These are phyloP conservation scores for Yamadazyma dendronema DNA, from an alignment of 1,139 yeast species.

Conservation along the genomic window DNA sequence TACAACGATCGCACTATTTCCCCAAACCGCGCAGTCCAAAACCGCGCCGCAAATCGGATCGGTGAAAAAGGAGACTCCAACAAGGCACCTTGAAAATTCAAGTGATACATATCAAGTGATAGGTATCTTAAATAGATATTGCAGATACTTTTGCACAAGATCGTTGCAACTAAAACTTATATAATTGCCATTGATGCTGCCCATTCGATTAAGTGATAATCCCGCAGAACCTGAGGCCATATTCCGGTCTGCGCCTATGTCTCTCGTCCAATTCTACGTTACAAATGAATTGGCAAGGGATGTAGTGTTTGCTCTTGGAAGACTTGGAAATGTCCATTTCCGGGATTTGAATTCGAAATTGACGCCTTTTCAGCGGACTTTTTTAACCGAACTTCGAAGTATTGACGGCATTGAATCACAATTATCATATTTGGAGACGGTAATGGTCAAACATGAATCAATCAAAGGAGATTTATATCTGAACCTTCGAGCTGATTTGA, in stretches of 20 bases:
- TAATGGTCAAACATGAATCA: slow-evolving; percentile 37
- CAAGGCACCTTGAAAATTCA: too few relatives aligned
- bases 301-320: slow-evolving; percentile 78
- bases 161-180: too few relatives aligned
- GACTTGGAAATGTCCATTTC: slow-evolving; percentile 81
- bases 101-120: too few relatives aligned
- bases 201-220: slow-evolving; percentile 10
- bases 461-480: slow-evolving; percentile 24
- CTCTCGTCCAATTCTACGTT: slow-evolving; percentile 84
- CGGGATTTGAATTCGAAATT: slow-evolving; percentile 81
- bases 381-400: slow-evolving; percentile 74
- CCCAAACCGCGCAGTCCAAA: too few relatives aligned
- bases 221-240: slow-evolving; percentile 24
- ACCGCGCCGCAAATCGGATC: neutral
- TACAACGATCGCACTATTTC: too few relatives aligned
- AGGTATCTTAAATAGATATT: too few relatives aligned
- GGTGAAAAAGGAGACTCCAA: neutral
- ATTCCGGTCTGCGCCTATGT: slow-evolving; percentile 87
- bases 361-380: slow-evolving; percentile 83
- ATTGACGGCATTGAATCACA: slow-evolving; percentile 33
- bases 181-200: slow-evolving; percentile 2
- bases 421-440: slow-evolving; percentile 26
- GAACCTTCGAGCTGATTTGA: slow-evolving; percentile 25
- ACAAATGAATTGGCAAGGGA: slow-evolving; percentile 91
- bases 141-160: too few relatives aligned